phyloP scores from a whole-genome alignment of 345 rosid species.

The Syzygium oleosum region DNA sequence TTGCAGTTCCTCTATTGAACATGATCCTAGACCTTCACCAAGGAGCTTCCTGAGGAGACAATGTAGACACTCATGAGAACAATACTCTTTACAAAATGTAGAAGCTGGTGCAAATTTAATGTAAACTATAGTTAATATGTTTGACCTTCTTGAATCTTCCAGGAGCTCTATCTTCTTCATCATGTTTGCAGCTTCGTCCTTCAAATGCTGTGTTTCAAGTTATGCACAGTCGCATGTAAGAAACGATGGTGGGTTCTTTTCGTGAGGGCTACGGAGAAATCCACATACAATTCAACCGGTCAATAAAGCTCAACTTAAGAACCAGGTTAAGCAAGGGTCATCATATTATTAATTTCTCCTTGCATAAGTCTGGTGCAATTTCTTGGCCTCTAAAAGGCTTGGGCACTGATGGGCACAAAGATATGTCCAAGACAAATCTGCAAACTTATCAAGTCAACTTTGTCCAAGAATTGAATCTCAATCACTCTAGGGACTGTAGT shows the following conservation, averaged over 20 bases:
- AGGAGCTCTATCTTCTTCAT: slow-evolving; percentile 72
- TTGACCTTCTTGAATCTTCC: slow-evolving; percentile 65
- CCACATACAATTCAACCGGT: background rate
- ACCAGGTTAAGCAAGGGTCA: background rate
- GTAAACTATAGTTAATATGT: background rate
- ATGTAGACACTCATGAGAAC: background rate
- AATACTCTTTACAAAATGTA: background rate
- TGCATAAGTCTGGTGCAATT: background rate
- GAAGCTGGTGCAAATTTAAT: background rate
- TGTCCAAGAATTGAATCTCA: background rate
- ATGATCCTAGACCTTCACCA: slow-evolving; percentile 26
- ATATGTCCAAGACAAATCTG: background rate
- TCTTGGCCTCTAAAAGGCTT: background rate
- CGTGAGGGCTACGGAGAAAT: background rate
- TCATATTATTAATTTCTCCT: background rate
- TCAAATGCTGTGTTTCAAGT: slow-evolving; percentile 49
- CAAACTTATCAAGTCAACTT: background rate
- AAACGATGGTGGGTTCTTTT: background rate
- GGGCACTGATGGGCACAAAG: background rate
- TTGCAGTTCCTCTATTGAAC: slow-evolving; percentile 29
- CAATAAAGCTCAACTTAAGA: background rate
- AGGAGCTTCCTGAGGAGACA: slow-evolving; percentile 20
- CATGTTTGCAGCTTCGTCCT: slow-evolving; percentile 64
- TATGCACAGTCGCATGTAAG: background rate
- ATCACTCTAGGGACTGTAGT: background rate